Percentiles rank a stretch among this genome's conserved stretches.
Evolutionary conservation across 2,329 filamentous ascomycete species (phyloP).

Genomic region (Rutstroemia sp.): DNA sequence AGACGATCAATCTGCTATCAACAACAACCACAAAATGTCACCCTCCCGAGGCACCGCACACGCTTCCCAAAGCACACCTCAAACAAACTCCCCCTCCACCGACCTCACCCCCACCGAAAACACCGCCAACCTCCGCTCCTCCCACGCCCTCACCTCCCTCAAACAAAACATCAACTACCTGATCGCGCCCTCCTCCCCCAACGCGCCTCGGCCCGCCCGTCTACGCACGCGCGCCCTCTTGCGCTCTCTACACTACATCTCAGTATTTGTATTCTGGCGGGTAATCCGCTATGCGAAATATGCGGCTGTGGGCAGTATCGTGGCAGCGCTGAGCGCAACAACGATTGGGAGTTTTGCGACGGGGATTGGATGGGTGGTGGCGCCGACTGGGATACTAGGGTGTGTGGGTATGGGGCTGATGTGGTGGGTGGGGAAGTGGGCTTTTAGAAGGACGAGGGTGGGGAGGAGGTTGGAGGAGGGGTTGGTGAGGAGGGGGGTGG

Average conservation of each 20-base stretch:
- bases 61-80: neutral
- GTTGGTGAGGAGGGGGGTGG: slow-evolving; percentile 15
- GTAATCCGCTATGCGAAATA: slow-evolving; percentile 29
- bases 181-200: slow-evolving; percentile 20
- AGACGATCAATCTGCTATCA: neutral
- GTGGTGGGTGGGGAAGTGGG: slow-evolving; percentile 29
- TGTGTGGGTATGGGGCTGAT: slow-evolving; percentile 23
- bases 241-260: slow-evolving; percentile 24
- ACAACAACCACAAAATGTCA: slow-evolving; percentile 12
- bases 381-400: slow-evolving; percentile 24
- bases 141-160: slow-evolving; percentile 21
- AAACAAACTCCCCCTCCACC: neutral
- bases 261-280: slow-evolving; percentile 29
- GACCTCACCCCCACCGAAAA: slow-evolving; percentile 18
- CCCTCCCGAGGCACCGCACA: slow-evolving; percentile 6
- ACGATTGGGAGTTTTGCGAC: slow-evolving; percentile 25
- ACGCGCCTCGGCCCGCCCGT: slow-evolving; percentile 19
- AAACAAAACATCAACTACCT: slow-evolving; percentile 27
- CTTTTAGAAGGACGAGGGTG: slow-evolving; percentile 23
- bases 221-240: slow-evolving; percentile 28
- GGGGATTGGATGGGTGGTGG: slow-evolving; percentile 26
- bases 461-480: slow-evolving; percentile 16
- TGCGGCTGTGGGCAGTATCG: slow-evolving; percentile 23
- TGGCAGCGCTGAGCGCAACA: slow-evolving; percentile 25
- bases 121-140: slow-evolving; percentile 23